Base-by-base conservation (phyloP, 2,329 filamentous ascomycete species). In the Pseudogymnoascus pannorum region DNA sequence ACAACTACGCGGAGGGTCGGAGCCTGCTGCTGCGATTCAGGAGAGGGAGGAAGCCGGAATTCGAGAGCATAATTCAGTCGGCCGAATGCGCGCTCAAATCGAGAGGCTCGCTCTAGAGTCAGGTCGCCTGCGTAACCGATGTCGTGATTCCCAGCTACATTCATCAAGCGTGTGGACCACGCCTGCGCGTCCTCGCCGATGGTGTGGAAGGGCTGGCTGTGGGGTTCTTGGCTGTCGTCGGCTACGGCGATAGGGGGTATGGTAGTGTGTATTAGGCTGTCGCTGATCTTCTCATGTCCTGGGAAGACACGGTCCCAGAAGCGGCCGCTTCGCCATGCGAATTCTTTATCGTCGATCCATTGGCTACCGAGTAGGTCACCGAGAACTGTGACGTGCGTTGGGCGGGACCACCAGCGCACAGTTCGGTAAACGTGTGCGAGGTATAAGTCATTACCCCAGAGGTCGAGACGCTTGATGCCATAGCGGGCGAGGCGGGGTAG, bases 91-190 rank as follows among this genome's bases (percentile, higher is more conserved):
- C 81, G 80, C 75, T 96, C 92, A 71, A 97, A 99, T 1, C 94
- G 84, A 26, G 84, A 78, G 60, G 97, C 79, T 3, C 92, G 85
- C 64, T 85, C 80, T n/a, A 81, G 76, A 40, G 88, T 91, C 64
- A 97, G 81, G 73, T 99, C 94, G 2, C 94, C 94, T 0, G 92
- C 91, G 72, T 99, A 99, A 33, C 94, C 94, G 70, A 99, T 87
- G 73, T 99, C 94, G 72, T 99, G 94, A 71, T 99, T 99, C 1
- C 94, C 94, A 0, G 87, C 92, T 24, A 97, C 85, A 67, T 96
- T 95, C 72, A 99, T 91, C 65, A 97, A 80, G 61, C 88, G 83
- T 40, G 78, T 81, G n/a, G 79, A 75, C 94, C 94, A 97, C 2
- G 75, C 73, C 5, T 77, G 74, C 5, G 75, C 73, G 62, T 83